phyloP scores from a whole-genome alignment of 2,329 filamentous ascomycete species.

The Fusarium sp. region DNA sequence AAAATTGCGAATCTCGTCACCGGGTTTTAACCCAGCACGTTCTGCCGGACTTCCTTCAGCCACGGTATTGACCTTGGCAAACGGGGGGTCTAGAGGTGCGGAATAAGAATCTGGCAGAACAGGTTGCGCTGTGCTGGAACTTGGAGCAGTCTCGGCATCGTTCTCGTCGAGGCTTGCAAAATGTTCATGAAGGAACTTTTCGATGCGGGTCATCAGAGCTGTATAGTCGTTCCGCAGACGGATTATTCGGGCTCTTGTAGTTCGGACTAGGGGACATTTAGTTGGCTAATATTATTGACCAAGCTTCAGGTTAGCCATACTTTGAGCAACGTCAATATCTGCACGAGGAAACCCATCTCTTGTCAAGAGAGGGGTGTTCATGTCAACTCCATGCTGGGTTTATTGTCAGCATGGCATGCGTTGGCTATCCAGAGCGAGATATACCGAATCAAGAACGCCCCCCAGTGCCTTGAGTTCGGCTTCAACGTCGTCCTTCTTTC shows the following conservation, averaged over 20 bases:
- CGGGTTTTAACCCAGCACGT: slow-evolving; percentile 82
- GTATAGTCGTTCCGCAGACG: slow-evolving; percentile 94
- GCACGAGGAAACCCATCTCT: slow-evolving; percentile 92
- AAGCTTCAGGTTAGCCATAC: slow-evolving; percentile 65
- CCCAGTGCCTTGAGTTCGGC: slow-evolving; percentile 88
- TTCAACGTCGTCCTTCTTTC: slow-evolving; percentile 88
- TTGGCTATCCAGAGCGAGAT: slow-evolving; percentile 45
- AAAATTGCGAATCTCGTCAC: slow-evolving; percentile 88
- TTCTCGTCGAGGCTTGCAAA: slow-evolving; percentile 81
- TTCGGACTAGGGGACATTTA: slow-evolving; percentile 77
- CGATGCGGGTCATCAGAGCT: slow-evolving; percentile 85
- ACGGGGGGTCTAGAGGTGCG: slow-evolving; percentile 60
- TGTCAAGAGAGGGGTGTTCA: slow-evolving; percentile 90
- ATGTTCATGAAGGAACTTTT: slow-evolving; percentile 89
- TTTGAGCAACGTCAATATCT: slow-evolving; percentile 95
- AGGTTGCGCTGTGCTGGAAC: slow-evolving; percentile 46
- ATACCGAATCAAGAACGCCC: slow-evolving; percentile 88
- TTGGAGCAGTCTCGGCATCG: slow-evolving; percentile 49
- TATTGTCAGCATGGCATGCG: slow-evolving; percentile 38
- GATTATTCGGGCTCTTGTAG: slow-evolving; percentile 92
- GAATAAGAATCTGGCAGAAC: slow-evolving; percentile 53
- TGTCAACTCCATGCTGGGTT: slow-evolving; percentile 87
- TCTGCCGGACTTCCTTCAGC: slow-evolving; percentile 85
- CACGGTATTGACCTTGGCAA: slow-evolving; percentile 92
- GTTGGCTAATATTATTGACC: slow-evolving; percentile 6